Evolutionary conservation across 75 land plant genomes (phyloP).

Genomic region (Azolla pinnata): DNA sequence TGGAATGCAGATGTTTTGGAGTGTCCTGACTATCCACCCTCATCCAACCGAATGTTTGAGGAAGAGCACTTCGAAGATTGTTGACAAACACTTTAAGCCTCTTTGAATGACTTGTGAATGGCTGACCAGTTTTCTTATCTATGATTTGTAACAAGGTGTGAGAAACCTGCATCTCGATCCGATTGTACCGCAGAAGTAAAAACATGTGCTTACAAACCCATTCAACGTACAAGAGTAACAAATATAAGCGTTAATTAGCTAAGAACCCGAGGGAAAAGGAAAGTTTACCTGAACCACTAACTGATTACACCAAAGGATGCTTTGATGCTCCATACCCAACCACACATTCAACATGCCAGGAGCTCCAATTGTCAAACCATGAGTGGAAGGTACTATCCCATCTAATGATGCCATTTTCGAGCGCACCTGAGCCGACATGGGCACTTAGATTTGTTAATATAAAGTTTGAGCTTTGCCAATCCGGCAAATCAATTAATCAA

Average conservation of each 20-base stretch:
- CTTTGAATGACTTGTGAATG: slow-evolving; percentile 38
- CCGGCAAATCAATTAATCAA: too few species aligned
- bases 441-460: too few species aligned
- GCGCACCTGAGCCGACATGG: too few species aligned
- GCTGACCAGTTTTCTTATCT: slow-evolving; percentile 58
- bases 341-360: slow-evolving; percentile 89
- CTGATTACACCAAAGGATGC: slow-evolving; percentile 96
- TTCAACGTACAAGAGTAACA: too few species aligned
- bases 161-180: slow-evolving; percentile 81
- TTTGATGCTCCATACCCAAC: slow-evolving; percentile 91
- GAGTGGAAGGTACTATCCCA: slow-evolving; percentile 82
- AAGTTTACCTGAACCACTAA: slow-evolving; percentile 74
- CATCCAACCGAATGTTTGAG: slow-evolving; percentile 60
- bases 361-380: slow-evolving; percentile 77
- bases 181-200: too few species aligned
- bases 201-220: too few species aligned
- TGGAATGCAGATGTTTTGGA: slow-evolving; percentile 14
- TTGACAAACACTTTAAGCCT: slow-evolving; percentile 61
- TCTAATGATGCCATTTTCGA: slow-evolving; percentile 77
- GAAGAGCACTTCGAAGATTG: slow-evolving; percentile 78
- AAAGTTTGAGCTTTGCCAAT: too few species aligned
- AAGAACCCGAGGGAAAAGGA: background rate
- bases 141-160: slow-evolving; percentile 79
- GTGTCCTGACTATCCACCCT: too few species aligned
- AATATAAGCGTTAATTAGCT: too few species aligned